A percentile compares a stretch with the other conserved stretches of the same genome.
phyloP scores from a whole-genome alignment of 2,329 filamentous ascomycete species.

The Fonsecaea monophora region DNA sequence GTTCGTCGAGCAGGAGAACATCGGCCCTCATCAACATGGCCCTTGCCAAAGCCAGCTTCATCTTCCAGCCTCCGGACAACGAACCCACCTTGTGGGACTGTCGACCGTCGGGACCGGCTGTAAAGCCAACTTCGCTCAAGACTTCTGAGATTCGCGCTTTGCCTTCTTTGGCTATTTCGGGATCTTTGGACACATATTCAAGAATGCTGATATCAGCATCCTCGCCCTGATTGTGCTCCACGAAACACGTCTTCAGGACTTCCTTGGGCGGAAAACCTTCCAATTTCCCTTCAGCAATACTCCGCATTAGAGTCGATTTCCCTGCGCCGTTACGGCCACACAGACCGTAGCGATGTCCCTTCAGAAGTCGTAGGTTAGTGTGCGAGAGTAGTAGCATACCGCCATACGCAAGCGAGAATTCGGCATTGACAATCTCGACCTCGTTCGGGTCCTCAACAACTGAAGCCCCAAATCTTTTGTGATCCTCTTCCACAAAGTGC shows the following conservation, averaged over 20 bases:
- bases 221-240: slow-evolving; percentile 98
- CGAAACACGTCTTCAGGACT: slow-evolving; percentile 92
- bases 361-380: slow-evolving; percentile 90
- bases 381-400: slow-evolving; percentile 96
- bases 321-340: slow-evolving; percentile 96
- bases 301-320: slow-evolving; percentile 99
- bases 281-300: slow-evolving; percentile 92
- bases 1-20: slow-evolving; percentile 94
- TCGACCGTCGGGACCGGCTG: slow-evolving; percentile 82
- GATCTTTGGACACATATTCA: slow-evolving; percentile 89
- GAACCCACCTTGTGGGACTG: slow-evolving; percentile 92
- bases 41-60: slow-evolving; percentile 95
- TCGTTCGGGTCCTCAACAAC: slow-evolving; percentile 90
- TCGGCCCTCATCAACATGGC: slow-evolving; percentile 98
- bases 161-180: slow-evolving; percentile 79
- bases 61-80: slow-evolving; percentile 98
- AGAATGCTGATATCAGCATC: slow-evolving; percentile 96
- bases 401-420: slow-evolving; percentile 96
- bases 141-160: slow-evolving; percentile 82
- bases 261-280: slow-evolving; percentile 96
- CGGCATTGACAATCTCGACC: slow-evolving; percentile 94
- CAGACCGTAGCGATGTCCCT: slow-evolving; percentile 96
- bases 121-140: slow-evolving; percentile 91
- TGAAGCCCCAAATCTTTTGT: slow-evolving; percentile 83
- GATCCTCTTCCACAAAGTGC: slow-evolving; percentile 81